Evolutionary conservation across 257 asterid species (phyloP).

Genomic region (Ocimum tenuiflorum): DNA sequence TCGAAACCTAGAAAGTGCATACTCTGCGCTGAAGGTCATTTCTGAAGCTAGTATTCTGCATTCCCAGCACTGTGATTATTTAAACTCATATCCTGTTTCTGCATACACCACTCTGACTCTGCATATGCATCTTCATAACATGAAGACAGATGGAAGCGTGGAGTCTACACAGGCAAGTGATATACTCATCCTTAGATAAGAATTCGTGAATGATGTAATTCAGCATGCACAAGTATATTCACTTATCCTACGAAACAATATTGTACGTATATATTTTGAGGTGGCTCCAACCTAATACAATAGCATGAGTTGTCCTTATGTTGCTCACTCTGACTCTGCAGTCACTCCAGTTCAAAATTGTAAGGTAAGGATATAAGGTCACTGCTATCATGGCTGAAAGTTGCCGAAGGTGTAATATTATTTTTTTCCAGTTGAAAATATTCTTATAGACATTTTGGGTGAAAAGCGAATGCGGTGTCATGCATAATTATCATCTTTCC

Average conservation of each 20-base stretch:
- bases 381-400: background rate
- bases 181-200: slow-evolving; percentile 7
- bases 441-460: background rate
- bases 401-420: background rate
- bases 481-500: background rate
- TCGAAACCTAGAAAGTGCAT: slow-evolving; percentile 38
- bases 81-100: slow-evolving; percentile 44
- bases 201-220: slow-evolving; percentile 13
- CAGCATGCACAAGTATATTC: background rate
- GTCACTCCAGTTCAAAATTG: background rate
- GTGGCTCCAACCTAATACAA: background rate
- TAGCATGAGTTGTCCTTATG: background rate
- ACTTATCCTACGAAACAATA: background rate
- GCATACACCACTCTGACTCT: slow-evolving; percentile 65
- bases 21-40: slow-evolving; percentile 53
- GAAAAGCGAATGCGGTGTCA: background rate
- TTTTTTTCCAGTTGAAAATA: background rate
- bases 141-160: slow-evolving; percentile 29
- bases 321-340: background rate
- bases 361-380: too few relatives aligned
- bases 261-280: background rate
- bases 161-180: slow-evolving; percentile 53
- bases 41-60: slow-evolving; percentile 75
- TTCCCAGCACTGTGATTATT: slow-evolving; percentile 42
- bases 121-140: slow-evolving; percentile 54